These are phyloP conservation scores for Protea cynaroides DNA, from an alignment of 164 flowering plant species.

Conservation along the genomic window DNA sequence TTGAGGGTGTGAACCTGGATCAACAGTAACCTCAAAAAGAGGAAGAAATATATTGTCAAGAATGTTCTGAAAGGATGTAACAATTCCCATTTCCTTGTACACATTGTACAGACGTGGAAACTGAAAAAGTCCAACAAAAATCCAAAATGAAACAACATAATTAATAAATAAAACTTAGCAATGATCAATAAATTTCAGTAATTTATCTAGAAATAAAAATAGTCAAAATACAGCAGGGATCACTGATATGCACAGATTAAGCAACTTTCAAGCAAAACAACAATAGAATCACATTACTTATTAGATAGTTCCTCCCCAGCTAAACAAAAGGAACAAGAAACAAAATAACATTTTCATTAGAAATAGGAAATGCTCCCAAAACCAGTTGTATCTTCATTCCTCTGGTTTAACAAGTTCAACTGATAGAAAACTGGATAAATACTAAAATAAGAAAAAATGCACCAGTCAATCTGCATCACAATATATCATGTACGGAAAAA, in stretches of 20 bases:
- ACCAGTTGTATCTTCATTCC: not conserved
- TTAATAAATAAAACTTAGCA: no score
- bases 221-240: not conserved
- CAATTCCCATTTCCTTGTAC: conserved; percentile 98
- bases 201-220: conserved; percentile 5
- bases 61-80: conserved; percentile 94
- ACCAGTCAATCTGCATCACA: no score
- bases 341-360: no score
- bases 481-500: no score
- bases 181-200: not conserved
- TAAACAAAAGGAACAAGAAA: no score
- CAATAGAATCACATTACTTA: not conserved
- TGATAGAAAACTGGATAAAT: no score
- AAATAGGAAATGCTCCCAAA: not conserved
- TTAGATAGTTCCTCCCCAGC: no score
- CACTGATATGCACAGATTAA: not conserved
- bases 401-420: no score
- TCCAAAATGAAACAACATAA: no score
- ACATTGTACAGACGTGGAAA: conserved; percentile 90
- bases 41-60: conserved; percentile 96
- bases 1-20: conserved; percentile 97
- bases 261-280: not conserved
- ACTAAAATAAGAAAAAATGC: no score
- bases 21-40: conserved; percentile 89
- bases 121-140: conserved; percentile 30